Evolutionary conservation across 2,329 filamentous ascomycete species (phyloP), one percentile per base, ranked within the genome.

Genomic region (Trichophyton equinum): DNA sequence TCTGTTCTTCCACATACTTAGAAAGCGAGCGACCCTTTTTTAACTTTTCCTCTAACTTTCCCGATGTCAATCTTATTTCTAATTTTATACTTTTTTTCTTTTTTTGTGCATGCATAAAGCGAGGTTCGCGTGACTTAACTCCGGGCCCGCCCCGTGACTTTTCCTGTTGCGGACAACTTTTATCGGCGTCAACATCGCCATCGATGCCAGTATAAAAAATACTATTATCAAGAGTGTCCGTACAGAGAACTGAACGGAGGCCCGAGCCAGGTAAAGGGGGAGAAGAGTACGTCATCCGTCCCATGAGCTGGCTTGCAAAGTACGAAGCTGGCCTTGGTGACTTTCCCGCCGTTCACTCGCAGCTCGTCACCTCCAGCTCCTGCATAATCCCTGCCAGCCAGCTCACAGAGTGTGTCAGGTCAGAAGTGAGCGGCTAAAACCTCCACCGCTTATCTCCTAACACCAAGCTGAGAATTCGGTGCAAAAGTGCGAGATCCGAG

Each of bases 391-490:
- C 22, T 53, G 49, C 27, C 22, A 13, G 20, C 44, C 44, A 53
- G 49, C 22, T 33, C 49, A 53, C 49, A 53, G 22, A 53, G 5
- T 53, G 22, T 53, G 18, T 25, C 27, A n/a, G 22, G 22, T 22
- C 22, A 22, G 22, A 3, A 2, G 30, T 30, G 13, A 33, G 49
- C 49, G 49, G 49, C 49, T 53, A 22, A 53, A 53, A 18, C 49
- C 27, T 53, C 49, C 49, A 53, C 49, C 49, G 49, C 49, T 53
- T 53, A 53, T 53, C 49, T 53, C 49, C 49, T 53, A 53, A 53
- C 25, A 33, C 49, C 49, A 53, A 53, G 18, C 49, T 33, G 22
- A 25, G 3, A 30, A n/a, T n/a, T 13, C 11, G n/a, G 15, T 25
- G 22, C 49, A 53, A 30, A 22, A 30, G 4, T 7, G 22, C 9